These are phyloP conservation scores for Fusarium udum DNA, from an alignment of 2,329 filamentous ascomycete genomes.

Conservation along the genomic window DNA sequence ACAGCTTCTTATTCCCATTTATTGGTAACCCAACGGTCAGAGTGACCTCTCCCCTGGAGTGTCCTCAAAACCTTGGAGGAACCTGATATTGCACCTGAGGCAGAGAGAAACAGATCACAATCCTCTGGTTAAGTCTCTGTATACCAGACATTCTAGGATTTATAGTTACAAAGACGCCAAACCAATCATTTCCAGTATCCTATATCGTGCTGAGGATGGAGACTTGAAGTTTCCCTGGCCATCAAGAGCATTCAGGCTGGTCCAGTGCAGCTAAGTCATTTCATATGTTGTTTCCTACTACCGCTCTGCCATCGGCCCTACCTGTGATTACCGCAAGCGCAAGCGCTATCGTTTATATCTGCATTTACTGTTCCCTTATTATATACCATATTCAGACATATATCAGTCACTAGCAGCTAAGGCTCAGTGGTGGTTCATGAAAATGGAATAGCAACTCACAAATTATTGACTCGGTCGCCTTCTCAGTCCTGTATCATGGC, in stretches of 20 bases:
- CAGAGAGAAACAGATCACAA: not conserved
- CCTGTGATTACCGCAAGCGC: not conserved
- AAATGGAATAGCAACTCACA: not conserved
- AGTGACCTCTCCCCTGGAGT: not conserved
- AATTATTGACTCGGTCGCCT: not conserved
- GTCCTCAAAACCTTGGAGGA: not conserved
- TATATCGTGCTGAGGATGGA: not conserved
- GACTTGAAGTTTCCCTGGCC: not conserved
- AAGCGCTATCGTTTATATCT: not conserved
- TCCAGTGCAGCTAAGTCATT: not conserved
- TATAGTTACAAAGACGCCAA: not conserved
- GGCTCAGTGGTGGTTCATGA: not conserved
- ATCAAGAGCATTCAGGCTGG: not conserved
- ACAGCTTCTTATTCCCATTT: not conserved
- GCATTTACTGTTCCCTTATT: not conserved
- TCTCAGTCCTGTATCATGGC: not conserved
- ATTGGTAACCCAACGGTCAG: not conserved
- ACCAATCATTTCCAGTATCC: not conserved
- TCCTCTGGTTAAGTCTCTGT: fast-evolving
- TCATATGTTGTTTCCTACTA: not conserved
- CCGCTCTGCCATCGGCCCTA: not conserved
- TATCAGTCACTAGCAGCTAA: not conserved
- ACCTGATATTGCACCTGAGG: not conserved
- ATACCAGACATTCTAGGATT: not conserved
- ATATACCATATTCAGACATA: not conserved